These are phyloP conservation scores for Sporothrix variecibatus DNA, from an alignment of 2,329 filamentous ascomycete genomes.

Conservation along the genomic window DNA sequence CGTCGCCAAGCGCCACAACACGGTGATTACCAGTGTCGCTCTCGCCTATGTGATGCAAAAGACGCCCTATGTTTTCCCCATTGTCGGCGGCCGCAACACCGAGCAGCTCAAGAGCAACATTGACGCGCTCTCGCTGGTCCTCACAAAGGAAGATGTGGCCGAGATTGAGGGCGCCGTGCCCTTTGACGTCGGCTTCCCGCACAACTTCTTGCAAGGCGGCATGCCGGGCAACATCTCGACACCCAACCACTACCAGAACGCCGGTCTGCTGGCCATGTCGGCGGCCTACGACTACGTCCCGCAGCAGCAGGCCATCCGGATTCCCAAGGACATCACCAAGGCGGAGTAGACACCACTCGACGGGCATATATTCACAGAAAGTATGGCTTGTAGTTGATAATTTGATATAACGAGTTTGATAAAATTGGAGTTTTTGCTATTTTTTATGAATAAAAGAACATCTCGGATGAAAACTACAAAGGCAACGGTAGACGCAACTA, in stretches of 20 bases:
- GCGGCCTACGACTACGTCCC: constrained; percentile 55
- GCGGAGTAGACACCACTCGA: constrained; percentile 24
- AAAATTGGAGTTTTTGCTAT: not conserved
- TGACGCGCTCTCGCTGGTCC: constrained; percentile 61
- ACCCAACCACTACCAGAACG: constrained; percentile 44
- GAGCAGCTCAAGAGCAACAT: constrained; percentile 72
- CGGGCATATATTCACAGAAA: not conserved
- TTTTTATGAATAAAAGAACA: not conserved
- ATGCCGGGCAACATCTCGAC: constrained; percentile 32
- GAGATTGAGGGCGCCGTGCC: constrained; percentile 63
- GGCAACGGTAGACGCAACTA: not conserved
- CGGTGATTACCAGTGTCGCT: constrained; percentile 54
- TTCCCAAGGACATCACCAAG: constrained; percentile 48
- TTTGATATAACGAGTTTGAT: not conserved
- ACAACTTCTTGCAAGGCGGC: constrained; percentile 55
- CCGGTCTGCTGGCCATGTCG: constrained; percentile 49
- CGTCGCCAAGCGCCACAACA: constrained; percentile 50
- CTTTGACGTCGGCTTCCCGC: constrained; percentile 69
- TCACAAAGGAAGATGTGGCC: constrained; percentile 63
- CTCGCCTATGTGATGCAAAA: constrained; percentile 75
- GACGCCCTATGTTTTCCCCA: constrained; percentile 70
- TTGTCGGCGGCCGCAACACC: constrained; percentile 69
- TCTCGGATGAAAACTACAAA: not conserved
- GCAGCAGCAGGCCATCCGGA: constrained; percentile 45
- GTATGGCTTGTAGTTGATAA: not conserved